Percentiles rank a stretch among this genome's conserved stretches.
Evolutionary conservation across 73 alveolate genomes (phyloP).

Genomic region (Paramecium octaurelia): DNA sequence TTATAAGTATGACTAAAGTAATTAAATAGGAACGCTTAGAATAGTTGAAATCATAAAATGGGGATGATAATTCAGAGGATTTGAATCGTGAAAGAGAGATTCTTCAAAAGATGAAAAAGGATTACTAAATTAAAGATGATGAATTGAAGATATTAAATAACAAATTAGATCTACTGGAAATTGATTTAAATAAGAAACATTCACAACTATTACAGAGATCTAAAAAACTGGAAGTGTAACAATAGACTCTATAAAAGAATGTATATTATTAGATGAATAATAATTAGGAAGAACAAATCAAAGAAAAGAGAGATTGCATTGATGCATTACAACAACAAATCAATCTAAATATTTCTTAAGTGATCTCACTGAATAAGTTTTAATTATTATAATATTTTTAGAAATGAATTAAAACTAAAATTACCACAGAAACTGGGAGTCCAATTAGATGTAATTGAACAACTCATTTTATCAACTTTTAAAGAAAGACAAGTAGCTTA

Average conservation of each 20-base stretch:
- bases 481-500: not conserved
- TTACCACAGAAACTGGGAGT: not conserved
- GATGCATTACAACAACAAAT: not conserved
- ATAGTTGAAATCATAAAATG: not conserved
- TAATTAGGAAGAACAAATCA: not conserved
- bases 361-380: not conserved
- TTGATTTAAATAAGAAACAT: not conserved
- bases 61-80: not conserved
- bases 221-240: not conserved
- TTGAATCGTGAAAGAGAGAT: not conserved
- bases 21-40: not conserved
- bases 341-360: not conserved
- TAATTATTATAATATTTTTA: not conserved
- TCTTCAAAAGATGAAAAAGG: not conserved
- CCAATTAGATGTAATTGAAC: not conserved
- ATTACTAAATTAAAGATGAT: not conserved
- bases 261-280: not conserved
- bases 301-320: not conserved
- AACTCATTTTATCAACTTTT: not conserved
- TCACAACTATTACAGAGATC: not conserved
- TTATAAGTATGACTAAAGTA: not conserved
- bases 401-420: not conserved
- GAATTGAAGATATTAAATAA: not conserved
- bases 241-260: not conserved
- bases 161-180: not conserved